A percentile compares a stretch with the other conserved stretches of the same genome.
Conservation (phyloP, 2,329 filamentous ascomycete genomes). For the Aureobasidium vineae region DNA sequence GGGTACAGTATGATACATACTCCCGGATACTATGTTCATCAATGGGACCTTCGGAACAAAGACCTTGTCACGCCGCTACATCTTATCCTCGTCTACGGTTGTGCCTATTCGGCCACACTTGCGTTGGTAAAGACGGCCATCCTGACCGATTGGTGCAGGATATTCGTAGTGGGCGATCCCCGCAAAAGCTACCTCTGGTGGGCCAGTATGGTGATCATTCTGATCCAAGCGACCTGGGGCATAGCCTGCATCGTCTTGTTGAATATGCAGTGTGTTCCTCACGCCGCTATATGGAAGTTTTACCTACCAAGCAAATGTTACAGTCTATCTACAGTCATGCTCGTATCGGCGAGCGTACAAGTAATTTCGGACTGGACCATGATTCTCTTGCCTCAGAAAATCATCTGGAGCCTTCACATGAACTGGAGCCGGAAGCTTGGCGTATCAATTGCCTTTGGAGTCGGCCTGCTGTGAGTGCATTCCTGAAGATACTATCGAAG, state of each 20-base stretch:
- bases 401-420: background rate
- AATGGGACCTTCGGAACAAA: background rate
- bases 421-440: background rate
- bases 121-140: constrained; percentile 6
- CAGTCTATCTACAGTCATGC: background rate
- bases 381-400: constrained; percentile 9
- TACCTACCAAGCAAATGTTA: constrained; percentile 10
- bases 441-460: background rate
- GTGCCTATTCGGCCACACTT: background rate
- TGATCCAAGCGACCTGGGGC: background rate
- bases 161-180: background rate
- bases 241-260: background rate
- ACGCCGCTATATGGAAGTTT: constrained; percentile 10
- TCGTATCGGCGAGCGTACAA: constrained; percentile 3
- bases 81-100: constrained; percentile 4
- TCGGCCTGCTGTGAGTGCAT: background rate
- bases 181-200: constrained; percentile 1
- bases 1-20: background rate
- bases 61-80: constrained; percentile 9
- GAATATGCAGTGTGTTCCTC: constrained; percentile 2
- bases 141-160: constrained; percentile 2
- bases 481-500: background rate
- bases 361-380: constrained; percentile 2
- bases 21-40: constrained; percentile 11
- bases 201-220: background rate